phyloP scores from a whole-genome alignment of 2,329 filamentous ascomycete species.

The Aspergillus persii region DNA sequence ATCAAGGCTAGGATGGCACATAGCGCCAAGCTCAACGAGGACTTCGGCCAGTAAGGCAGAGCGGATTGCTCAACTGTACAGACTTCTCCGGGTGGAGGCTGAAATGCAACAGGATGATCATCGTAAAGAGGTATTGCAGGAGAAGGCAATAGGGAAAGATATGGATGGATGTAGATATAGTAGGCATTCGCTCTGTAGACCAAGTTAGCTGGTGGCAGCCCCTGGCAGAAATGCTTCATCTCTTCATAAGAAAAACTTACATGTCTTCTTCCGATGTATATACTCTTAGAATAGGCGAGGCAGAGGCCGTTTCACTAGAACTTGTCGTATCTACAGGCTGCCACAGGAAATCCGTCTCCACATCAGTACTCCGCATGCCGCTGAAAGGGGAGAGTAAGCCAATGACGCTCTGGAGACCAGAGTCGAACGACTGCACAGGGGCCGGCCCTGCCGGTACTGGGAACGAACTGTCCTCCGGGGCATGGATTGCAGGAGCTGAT shows the following conservation, averaged over 20 bases:
- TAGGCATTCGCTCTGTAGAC: conserved; percentile 23
- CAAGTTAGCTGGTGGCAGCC: not conserved
- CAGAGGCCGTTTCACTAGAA: not conserved
- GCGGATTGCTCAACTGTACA: conserved; percentile 8
- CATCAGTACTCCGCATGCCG: not conserved
- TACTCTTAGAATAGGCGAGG: conserved; percentile 8
- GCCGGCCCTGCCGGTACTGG: not conserved
- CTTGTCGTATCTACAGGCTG: not conserved
- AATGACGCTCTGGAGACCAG: conserved; percentile 16
- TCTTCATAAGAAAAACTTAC: conserved; percentile 9
- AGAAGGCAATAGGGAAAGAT: conserved; percentile 23
- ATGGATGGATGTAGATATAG: conserved; percentile 27
- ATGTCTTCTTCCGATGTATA: conserved; percentile 22
- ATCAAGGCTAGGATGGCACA: conserved; percentile 23
- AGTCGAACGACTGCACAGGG: conserved; percentile 6
- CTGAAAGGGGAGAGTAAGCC: conserved; percentile 16
- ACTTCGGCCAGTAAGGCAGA: conserved; percentile 20
- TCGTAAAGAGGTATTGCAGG: conserved; percentile 8
- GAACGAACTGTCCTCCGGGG: not conserved
- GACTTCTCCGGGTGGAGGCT: not conserved
- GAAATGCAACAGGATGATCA: conserved; percentile 11
- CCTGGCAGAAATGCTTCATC: not conserved
- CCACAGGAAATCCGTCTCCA: not conserved
- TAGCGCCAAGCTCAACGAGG: conserved; percentile 21
- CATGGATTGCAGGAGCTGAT: not conserved